phyloP scores from a whole-genome alignment of 2,329 filamentous ascomycete species.

The Paracorniculantispora psalliotae region DNA sequence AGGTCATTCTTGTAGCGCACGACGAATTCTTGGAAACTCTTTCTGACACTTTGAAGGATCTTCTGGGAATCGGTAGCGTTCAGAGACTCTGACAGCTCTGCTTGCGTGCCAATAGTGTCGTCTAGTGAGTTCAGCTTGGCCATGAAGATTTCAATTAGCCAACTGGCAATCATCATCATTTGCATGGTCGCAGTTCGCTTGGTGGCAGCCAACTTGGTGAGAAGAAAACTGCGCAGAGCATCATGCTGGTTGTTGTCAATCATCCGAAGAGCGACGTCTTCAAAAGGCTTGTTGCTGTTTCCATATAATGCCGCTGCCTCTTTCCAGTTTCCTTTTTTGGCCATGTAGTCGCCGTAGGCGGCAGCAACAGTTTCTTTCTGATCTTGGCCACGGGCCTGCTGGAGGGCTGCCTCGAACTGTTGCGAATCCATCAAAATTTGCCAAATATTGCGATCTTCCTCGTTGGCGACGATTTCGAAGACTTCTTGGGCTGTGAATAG shows the following conservation, averaged over 20 bases:
- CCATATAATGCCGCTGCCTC: slow-evolving; percentile 90
- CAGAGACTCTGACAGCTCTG: slow-evolving; percentile 68
- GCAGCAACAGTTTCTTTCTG: slow-evolving; percentile 91
- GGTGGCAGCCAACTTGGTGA: slow-evolving; percentile 75
- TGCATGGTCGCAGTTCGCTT: slow-evolving; percentile 89
- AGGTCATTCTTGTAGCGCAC: slow-evolving; percentile 79
- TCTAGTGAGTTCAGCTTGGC: slow-evolving; percentile 91
- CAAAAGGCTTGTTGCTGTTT: slow-evolving; percentile 93
- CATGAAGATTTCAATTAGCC: slow-evolving; percentile 96
- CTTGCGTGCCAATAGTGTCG: slow-evolving; percentile 86
- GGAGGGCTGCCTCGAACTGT: slow-evolving; percentile 82
- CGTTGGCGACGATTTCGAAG: slow-evolving; percentile 84
- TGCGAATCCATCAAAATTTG: slow-evolving; percentile 83
- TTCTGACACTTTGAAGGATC: slow-evolving; percentile 64
- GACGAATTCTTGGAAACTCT: slow-evolving; percentile 86
- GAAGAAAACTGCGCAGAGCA: slow-evolving; percentile 81
- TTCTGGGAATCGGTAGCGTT: slow-evolving; percentile 67
- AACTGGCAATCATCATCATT: slow-evolving; percentile 88
- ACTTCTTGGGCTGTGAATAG: slow-evolving; percentile 88
- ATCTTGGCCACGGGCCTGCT: slow-evolving; percentile 71
- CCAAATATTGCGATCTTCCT: slow-evolving; percentile 92
- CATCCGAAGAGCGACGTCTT: slow-evolving; percentile 87
- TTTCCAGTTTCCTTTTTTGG: slow-evolving; percentile 72
- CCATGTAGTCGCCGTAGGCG: slow-evolving; percentile 83
- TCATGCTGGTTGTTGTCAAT: slow-evolving; percentile 89